Percentiles rank a stretch among this genome's conserved stretches.
These are phyloP conservation scores for Neckera pumila DNA, from an alignment of 225 moss, liverwort and hornwort species.

Conservation along the genomic window DNA sequence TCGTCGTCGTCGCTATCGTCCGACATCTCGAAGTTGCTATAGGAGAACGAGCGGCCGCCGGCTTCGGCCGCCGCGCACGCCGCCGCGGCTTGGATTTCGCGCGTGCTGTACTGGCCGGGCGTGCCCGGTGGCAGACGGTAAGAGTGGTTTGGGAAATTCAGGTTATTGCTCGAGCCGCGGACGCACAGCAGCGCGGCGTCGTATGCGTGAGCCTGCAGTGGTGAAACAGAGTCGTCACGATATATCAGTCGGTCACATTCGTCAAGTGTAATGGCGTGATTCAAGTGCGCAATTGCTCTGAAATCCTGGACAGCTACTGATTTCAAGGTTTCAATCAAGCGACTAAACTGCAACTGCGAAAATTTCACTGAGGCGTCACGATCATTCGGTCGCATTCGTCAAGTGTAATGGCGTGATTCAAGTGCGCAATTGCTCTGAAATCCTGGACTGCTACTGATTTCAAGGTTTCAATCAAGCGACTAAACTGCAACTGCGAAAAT, in stretches of 20 bases:
- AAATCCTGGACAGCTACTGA: not conserved
- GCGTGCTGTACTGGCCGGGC: conserved; percentile 20
- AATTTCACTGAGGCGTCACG: not conserved
- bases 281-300: not conserved
- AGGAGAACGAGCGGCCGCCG: conserved; percentile 28
- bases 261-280: not conserved
- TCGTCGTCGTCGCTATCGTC: conserved; percentile 29
- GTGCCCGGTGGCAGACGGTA: conserved; percentile 19
- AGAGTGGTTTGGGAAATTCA: conserved; percentile 30
- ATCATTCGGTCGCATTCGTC: not conserved
- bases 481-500: not conserved
- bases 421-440: not conserved
- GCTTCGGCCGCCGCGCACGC: conserved; percentile 22
- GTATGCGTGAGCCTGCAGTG: conserved; percentile 32
- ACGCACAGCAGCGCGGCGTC: conserved; percentile 41
- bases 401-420: not conserved
- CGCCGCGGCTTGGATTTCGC: conserved; percentile 36
- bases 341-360: not conserved
- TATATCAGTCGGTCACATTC: not conserved
- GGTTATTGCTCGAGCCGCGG: conserved; percentile 5
- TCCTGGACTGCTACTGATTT: not conserved
- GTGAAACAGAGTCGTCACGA: not conserved
- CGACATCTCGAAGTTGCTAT: conserved; percentile 25
- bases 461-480: not conserved
- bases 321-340: not conserved